Percentiles rank a stretch among this genome's conserved stretches.
Evolutionary conservation across 768 basidiomycete genomes (phyloP).

Genomic region (Tephrocybe sp.): DNA sequence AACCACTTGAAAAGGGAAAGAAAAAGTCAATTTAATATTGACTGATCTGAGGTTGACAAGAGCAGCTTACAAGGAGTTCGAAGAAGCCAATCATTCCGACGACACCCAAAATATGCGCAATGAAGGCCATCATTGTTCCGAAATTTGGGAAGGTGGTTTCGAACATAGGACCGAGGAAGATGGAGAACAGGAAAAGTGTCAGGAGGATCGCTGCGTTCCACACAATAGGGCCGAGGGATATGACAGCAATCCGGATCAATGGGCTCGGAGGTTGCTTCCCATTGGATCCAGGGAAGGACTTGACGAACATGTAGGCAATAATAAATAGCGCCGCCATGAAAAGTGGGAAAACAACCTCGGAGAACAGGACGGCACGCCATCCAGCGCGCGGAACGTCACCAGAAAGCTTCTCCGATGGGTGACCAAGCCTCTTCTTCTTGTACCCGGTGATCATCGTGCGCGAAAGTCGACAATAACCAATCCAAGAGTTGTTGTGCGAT

Average conservation of each 20-base stretch:
- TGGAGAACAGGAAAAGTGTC: conserved; percentile 83
- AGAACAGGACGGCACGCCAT: conserved; percentile 88
- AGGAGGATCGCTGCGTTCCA: conserved; percentile 91
- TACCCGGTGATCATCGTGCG: conserved; percentile 99
- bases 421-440: conserved; percentile 96
- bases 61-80: conserved; percentile 92
- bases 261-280: conserved; percentile 76
- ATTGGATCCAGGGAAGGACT: conserved; percentile 69
- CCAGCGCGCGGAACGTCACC: conserved; percentile 92
- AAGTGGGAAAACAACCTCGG: conserved; percentile 85
- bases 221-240: conserved; percentile 92
- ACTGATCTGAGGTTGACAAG: background rate
- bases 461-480: conserved; percentile 97
- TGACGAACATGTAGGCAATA: conserved; percentile 91
- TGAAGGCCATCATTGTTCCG: conserved; percentile 88
- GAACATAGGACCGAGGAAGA: conserved; percentile 92
- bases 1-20: conserved; percentile 80
- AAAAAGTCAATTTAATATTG: conserved; percentile 18
- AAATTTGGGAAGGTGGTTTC: conserved; percentile 84
- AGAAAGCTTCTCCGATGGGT: conserved; percentile 96
- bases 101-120: conserved; percentile 81
- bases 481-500: conserved; percentile 98
- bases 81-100: conserved; percentile 93
- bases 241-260: conserved; percentile 89
- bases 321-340: conserved; percentile 85